A percentile compares a stretch with the other conserved stretches of the same genome.
phyloP scores from a whole-genome alignment of 768 basidiomycete genomes.

The Leccinum longicurvipes region DNA sequence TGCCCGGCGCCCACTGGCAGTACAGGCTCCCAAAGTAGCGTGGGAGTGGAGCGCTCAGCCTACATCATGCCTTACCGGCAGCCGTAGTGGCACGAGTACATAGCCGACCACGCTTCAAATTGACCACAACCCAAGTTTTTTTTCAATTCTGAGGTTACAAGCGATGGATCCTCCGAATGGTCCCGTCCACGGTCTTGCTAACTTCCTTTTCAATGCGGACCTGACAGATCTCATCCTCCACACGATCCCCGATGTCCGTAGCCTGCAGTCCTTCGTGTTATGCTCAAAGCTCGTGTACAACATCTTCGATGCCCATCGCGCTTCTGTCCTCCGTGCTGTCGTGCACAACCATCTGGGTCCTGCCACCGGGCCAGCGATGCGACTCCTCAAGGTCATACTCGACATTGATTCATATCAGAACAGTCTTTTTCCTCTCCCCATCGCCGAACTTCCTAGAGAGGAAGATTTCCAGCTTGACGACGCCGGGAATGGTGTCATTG shows the following conservation, averaged over 20 bases:
- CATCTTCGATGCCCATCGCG: constrained; percentile 9
- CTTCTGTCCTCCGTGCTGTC: constrained; percentile 14
- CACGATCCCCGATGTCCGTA: not conserved
- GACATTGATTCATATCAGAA: constrained; percentile 9
- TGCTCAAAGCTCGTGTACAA: constrained; percentile 16
- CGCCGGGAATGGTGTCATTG: not conserved
- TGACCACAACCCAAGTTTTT: not conserved
- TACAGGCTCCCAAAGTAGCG: too few relatives aligned
- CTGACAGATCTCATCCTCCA: not conserved
- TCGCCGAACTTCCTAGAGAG: constrained; percentile 11
- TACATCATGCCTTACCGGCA: too few relatives aligned
- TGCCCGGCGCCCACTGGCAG: too few relatives aligned
- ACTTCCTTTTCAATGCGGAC: not conserved
- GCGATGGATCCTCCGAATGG: not conserved
- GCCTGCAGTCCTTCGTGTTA: constrained; percentile 10
- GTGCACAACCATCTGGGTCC: constrained; percentile 16
- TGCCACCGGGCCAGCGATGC: constrained; percentile 6
- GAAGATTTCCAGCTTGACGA: not conserved
- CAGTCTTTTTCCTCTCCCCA: constrained; percentile 6
- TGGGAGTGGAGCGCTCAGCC: too few relatives aligned
- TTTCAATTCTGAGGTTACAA: not conserved
- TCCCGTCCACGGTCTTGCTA: not conserved
- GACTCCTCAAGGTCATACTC: constrained; percentile 16
- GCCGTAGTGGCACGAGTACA: too few relatives aligned
- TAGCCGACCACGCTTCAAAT: not conserved